A percentile compares a stretch with the other conserved stretches of the same genome.
These are phyloP conservation scores for Macrocybe sp. DNA, from an alignment of 1,284 basidiomycete genomes.

Conservation along the genomic window DNA sequence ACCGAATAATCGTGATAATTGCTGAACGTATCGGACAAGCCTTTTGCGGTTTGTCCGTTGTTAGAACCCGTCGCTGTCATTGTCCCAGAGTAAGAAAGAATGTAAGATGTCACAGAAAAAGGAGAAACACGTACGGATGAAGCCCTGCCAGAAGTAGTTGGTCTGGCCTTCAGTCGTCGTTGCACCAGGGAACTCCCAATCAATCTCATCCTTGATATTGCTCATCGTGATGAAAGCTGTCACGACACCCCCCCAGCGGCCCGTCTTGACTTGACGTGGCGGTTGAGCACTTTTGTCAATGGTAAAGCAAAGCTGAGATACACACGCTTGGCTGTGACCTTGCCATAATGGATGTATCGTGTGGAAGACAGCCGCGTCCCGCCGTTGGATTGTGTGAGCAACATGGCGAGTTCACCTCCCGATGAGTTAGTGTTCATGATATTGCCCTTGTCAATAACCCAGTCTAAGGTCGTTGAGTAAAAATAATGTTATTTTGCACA, in stretches of 20 bases:
- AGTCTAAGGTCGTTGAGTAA: conserved; percentile 39
- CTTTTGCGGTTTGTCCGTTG: conserved; percentile 41
- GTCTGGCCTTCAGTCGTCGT: conserved; percentile 63
- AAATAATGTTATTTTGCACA: background rate
- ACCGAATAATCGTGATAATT: conserved; percentile 79
- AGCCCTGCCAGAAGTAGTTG: conserved; percentile 77
- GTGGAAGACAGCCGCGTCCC: conserved; percentile 79
- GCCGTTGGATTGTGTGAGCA: conserved; percentile 62
- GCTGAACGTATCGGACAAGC: conserved; percentile 53
- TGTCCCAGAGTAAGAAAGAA: background rate
- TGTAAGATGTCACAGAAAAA: background rate
- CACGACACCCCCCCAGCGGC: conserved; percentile 71
- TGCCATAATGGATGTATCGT: conserved; percentile 78
- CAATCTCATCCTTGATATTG: conserved; percentile 81
- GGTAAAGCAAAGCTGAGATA: conserved; percentile 11
- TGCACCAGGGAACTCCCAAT: conserved; percentile 76
- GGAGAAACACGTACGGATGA: conserved; percentile 51
- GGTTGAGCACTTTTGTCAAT: conserved; percentile 4
- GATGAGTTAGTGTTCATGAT: conserved; percentile 58
- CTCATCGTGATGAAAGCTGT: conserved; percentile 86
- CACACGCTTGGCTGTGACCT: conserved; percentile 63
- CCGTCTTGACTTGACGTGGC: conserved; percentile 53
- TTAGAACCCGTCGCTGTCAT: conserved; percentile 31
- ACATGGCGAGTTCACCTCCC: conserved; percentile 58
- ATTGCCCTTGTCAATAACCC: conserved; percentile 64